A percentile compares a stretch with the other conserved stretches of the same genome.
These are phyloP conservation scores for Agrocybe praecox DNA, from an alignment of 768 basidiomycete genomes.

Conservation along the genomic window DNA sequence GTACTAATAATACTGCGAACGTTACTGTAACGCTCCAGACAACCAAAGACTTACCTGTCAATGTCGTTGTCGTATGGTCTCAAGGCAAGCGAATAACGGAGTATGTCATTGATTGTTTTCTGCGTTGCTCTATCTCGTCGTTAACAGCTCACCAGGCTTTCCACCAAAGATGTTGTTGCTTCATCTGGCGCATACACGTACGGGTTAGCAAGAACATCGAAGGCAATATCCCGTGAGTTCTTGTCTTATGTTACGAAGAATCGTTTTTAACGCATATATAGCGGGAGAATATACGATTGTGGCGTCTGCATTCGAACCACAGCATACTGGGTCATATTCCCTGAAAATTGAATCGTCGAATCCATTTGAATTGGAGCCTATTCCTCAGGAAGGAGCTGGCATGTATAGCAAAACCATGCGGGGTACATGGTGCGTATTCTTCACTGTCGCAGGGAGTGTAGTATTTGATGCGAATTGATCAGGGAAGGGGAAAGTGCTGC, in stretches of 20 bases:
- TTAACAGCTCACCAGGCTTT: slow-evolving; percentile 38
- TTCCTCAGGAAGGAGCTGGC: slow-evolving; percentile 88
- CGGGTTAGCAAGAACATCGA: slow-evolving; percentile 62
- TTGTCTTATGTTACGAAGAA: slow-evolving; percentile 1
- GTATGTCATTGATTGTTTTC: slow-evolving; percentile 47
- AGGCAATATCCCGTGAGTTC: slow-evolving; percentile 53
- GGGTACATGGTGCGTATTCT: slow-evolving; percentile 71
- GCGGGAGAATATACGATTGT: slow-evolving; percentile 83
- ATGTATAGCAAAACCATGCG: slow-evolving; percentile 74
- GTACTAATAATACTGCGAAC: slow-evolving; percentile 34
- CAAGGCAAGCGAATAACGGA: slow-evolving; percentile 72
- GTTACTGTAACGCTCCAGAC: slow-evolving; percentile 53
- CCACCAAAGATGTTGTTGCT: slow-evolving; percentile 67
- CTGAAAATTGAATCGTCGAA: slow-evolving; percentile 64
- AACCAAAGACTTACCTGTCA: slow-evolving; percentile 69
- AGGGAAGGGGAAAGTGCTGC: slow-evolving; percentile 65
- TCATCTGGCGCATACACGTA: slow-evolving; percentile 85
- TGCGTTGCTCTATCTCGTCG: neutral
- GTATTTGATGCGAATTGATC: neutral
- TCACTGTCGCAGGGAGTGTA: too few relatives aligned
- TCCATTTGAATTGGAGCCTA: slow-evolving; percentile 61
- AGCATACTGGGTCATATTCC: slow-evolving; percentile 64
- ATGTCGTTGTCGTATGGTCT: slow-evolving; percentile 75
- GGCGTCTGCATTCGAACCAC: slow-evolving; percentile 84
- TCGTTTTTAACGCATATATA: too few relatives aligned